These are phyloP conservation scores for Sesbania bispinosa DNA, from an alignment of 306 rosid genomes.

Conservation along the genomic window DNA sequence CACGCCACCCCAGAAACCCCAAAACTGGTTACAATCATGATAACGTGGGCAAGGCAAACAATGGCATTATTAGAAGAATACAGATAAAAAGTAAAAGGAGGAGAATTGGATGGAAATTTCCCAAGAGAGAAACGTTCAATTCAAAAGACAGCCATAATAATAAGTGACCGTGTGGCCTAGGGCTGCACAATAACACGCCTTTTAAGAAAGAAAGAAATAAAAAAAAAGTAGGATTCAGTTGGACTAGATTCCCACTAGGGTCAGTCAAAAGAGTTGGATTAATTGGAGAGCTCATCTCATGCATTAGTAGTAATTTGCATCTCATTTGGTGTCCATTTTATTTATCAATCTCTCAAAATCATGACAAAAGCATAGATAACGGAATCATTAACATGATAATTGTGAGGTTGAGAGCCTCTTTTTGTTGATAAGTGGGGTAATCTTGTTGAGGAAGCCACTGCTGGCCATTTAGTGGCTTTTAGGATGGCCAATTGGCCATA, in stretches of 20 bases:
- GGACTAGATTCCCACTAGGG: slow-evolving; percentile 45
- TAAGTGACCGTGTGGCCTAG: slow-evolving; percentile 37
- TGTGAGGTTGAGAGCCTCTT: background rate
- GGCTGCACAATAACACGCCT: slow-evolving; percentile 35
- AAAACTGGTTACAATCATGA: background rate
- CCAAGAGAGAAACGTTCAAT: slow-evolving; percentile 6
- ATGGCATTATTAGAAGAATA: background rate
- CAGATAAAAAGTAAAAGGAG: background rate
- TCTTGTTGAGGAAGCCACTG: slow-evolving; percentile 19
- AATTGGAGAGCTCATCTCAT: no score
- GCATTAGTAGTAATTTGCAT: slow-evolving; percentile 18
- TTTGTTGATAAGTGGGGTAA: background rate
- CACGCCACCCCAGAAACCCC: background rate
- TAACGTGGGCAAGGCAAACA: background rate
- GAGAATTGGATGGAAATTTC: slow-evolving; percentile 9
- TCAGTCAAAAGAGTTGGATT: slow-evolving; percentile 35
- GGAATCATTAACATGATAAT: slow-evolving; percentile 18
- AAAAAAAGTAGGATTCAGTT: slow-evolving; percentile 22
- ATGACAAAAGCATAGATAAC: background rate
- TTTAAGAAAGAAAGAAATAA: slow-evolving; percentile 36
- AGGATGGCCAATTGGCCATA: no score
- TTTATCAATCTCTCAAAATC: slow-evolving; percentile 19
- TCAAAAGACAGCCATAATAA: slow-evolving; percentile 21
- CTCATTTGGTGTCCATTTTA: slow-evolving; percentile 35
- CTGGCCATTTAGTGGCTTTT: background rate